These are phyloP conservation scores for Amaranthus tricolor DNA, from an alignment of 179 eudicot species.

Conservation along the genomic window DNA sequence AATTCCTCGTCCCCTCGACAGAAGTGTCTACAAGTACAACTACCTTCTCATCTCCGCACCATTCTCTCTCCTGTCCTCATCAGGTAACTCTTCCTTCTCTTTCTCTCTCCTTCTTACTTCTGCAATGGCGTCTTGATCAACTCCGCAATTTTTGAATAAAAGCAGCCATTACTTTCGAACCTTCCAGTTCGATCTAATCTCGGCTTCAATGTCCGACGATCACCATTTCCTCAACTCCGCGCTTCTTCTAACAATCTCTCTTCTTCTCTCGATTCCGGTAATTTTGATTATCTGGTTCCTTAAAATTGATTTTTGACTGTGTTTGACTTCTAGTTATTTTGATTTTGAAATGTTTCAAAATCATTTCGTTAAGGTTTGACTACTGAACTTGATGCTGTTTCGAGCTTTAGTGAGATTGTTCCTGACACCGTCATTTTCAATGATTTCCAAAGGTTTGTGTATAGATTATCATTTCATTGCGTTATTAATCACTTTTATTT, in stretches of 20 bases:
- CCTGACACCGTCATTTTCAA: too few relatives aligned
- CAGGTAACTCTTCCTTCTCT: constrained; percentile 27
- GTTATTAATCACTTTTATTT: not conserved
- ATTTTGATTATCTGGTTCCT: too few relatives aligned
- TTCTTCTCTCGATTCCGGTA: constrained; percentile 58
- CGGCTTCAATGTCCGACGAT: constrained; percentile 35
- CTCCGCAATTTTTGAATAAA: constrained; percentile 7
- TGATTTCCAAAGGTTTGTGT: too few relatives aligned
- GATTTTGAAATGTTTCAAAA: too few relatives aligned
- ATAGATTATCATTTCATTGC: not conserved
- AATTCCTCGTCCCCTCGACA: too few relatives aligned
- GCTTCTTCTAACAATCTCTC: constrained; percentile 49
- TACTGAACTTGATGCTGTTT: too few relatives aligned
- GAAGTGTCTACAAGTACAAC: too few relatives aligned
- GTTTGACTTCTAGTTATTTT: too few relatives aligned
- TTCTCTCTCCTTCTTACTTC: constrained; percentile 9
- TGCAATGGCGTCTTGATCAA: not conserved
- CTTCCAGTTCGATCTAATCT: constrained; percentile 34
- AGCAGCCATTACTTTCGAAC: constrained; percentile 38
- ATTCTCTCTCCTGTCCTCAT: constrained; percentile 45
- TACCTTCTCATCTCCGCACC: constrained; percentile 50
- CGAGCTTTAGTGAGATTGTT: too few relatives aligned
- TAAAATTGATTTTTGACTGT: too few relatives aligned
- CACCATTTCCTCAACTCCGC: constrained; percentile 47
- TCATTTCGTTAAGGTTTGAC: not conserved